phyloP scores from a whole-genome alignment of 768 basidiomycete species.

The Rhizopogon vinicolor region DNA sequence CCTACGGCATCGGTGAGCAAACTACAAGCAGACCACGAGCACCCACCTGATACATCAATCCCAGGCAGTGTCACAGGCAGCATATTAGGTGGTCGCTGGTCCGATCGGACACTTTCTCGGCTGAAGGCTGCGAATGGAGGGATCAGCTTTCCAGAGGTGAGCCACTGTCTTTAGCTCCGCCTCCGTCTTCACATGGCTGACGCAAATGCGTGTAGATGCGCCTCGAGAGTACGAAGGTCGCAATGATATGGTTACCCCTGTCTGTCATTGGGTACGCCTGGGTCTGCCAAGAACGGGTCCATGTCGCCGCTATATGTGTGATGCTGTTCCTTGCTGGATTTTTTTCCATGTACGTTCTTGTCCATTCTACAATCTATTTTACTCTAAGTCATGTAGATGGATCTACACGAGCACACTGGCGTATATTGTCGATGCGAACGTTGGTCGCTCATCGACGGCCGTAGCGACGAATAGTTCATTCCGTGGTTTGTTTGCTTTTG shows the following conservation, averaged over 20 bases:
- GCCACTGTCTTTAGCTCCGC: slow-evolving; percentile 2
- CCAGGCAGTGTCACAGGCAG: slow-evolving; percentile 48
- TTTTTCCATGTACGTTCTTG: slow-evolving; percentile 52
- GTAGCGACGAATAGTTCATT: slow-evolving; percentile 74
- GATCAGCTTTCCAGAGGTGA: slow-evolving; percentile 57
- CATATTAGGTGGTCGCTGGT: slow-evolving; percentile 55
- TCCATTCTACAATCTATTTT: background rate
- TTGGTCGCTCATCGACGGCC: slow-evolving; percentile 74
- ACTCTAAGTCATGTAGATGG: slow-evolving; percentile 28
- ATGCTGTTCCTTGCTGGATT: slow-evolving; percentile 71
- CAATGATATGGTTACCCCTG: slow-evolving; percentile 49
- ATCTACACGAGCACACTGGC: slow-evolving; percentile 69
- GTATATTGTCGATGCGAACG: slow-evolving; percentile 84
- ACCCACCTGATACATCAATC: background rate
- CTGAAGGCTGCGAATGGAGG: slow-evolving; percentile 42
- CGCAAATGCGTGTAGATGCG: slow-evolving; percentile 51
- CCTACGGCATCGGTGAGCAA: slow-evolving; percentile 61
- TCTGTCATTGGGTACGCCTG: slow-evolving; percentile 70
- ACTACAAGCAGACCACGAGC: background rate
- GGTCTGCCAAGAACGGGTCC: slow-evolving; percentile 59
- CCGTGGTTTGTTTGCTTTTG: slow-evolving; percentile 64
- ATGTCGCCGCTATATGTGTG: slow-evolving; percentile 67
- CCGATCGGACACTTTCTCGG: slow-evolving; percentile 40
- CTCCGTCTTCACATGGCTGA: background rate
- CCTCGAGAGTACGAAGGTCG: slow-evolving; percentile 54